phyloP scores from a whole-genome alignment of 2,329 filamentous ascomycete genomes.

The Fusarium tricinctum region DNA sequence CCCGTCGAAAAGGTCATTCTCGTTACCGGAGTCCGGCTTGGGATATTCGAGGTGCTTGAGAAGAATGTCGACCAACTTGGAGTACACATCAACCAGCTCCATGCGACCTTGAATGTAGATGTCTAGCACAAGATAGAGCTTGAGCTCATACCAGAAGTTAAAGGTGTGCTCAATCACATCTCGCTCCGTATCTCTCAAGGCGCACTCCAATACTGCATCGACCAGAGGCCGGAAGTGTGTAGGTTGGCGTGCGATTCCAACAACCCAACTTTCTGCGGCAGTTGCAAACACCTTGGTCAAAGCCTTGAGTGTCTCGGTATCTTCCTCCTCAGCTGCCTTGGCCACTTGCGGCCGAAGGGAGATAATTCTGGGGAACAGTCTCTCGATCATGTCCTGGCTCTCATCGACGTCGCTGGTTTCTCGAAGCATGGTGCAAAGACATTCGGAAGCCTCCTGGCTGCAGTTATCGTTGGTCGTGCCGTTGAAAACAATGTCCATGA shows the following conservation, averaged over 20 bases:
- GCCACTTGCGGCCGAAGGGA: conserved; percentile 81
- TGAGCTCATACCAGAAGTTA: conserved; percentile 97
- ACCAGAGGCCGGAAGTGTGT: conserved; percentile 86
- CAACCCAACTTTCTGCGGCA: conserved; percentile 93
- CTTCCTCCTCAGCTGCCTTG: conserved; percentile 82
- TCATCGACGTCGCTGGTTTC: conserved; percentile 97
- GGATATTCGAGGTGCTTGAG: conserved; percentile 92
- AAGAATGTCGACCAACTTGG: conserved; percentile 92
- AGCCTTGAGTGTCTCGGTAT: conserved; percentile 87
- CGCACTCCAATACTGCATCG: conserved; percentile 92
- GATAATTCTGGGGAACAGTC: conserved; percentile 85
- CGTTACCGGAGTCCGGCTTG: conserved; percentile 77
- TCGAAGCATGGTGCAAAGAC: conserved; percentile 89
- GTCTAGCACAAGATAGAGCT: conserved; percentile 93
- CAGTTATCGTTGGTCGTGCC: conserved; percentile 82
- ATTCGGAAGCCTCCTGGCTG: conserved; percentile 91
- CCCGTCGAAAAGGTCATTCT: conserved; percentile 91
- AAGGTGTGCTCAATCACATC: conserved; percentile 96
- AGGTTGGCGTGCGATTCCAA: conserved; percentile 89
- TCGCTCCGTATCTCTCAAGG: conserved; percentile 85
- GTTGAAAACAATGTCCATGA: conserved; percentile 84
- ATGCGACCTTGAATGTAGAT: conserved; percentile 87
- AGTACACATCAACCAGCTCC: conserved; percentile 84
- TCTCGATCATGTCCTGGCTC: conserved; percentile 83
- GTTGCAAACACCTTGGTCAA: conserved; percentile 92